Evolutionary conservation across 208 protist species (phyloP), one percentile per base, ranked within the genome.

Genomic region (Leishmania amazonensis): DNA sequence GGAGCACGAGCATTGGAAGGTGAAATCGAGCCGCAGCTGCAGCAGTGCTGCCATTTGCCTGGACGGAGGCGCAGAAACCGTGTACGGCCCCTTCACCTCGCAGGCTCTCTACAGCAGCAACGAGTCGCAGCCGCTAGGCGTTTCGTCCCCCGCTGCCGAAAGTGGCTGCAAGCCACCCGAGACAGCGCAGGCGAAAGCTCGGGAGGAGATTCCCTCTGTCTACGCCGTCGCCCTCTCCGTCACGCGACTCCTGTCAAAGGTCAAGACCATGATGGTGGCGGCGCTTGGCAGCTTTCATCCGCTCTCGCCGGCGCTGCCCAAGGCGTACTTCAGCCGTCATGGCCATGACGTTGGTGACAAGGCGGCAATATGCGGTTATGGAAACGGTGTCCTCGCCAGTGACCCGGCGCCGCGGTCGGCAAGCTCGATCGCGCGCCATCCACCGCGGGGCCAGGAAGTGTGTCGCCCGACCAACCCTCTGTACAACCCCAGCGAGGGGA

Each of bases 271-370:
- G 2, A 71, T 40, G 58, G 47, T 78, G 60, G 38, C 76, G 7
- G 53, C 76, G 0, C 8, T 81, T 1, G 1, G 24, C 70, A 73
- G 28, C 71, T 38, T 77, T 3, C 40, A 80, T 45, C 81, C 81
- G 38, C 76, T 81, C 17, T 81, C 81, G 24, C 76, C 71, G n/a
- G 67, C 72, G 76, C 81, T 76, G 51, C 73, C 51, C 31, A 58
- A 76, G 31, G 13, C 15, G 73, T 76, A 76, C 51, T 45, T 53
- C 9, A 74, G 73, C 15, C 28, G 35, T 58, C n/a, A 62, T 17
- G 47, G 73, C 49, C 15, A 13, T 58, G 73, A 45, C 19, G 13
- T 15, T 19, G 19, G 42, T 24, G 73, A 15, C 21, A 45, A 40
- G 28, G 35, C 67, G 28, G 75, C 67, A n/a, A 49, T 35, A 31